These are phyloP conservation scores for Anacardium occidentale DNA, from an alignment of 345 rosid species.

Conservation along the genomic window DNA sequence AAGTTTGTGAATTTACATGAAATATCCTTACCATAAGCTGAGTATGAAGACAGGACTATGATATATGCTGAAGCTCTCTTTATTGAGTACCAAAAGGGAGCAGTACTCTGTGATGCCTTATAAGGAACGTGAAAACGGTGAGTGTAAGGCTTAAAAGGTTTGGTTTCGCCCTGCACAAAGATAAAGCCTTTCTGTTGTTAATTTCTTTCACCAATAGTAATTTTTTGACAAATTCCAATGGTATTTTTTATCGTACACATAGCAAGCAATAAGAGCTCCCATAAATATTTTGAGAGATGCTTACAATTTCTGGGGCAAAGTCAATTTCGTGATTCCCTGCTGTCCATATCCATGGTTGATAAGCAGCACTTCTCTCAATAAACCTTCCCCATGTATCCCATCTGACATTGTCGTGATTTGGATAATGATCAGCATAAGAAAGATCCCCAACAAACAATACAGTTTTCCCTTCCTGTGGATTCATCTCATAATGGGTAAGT, in stretches of 20 bases:
- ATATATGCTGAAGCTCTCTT: slow-evolving; percentile 89
- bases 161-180: slow-evolving; percentile 64
- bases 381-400: slow-evolving; percentile 98
- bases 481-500: slow-evolving; percentile 70
- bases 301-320: slow-evolving; percentile 69
- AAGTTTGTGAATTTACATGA: neutral
- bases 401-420: slow-evolving; percentile 62
- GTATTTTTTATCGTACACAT: neutral
- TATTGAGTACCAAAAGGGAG: slow-evolving; percentile 91
- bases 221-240: neutral
- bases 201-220: neutral
- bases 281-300: slow-evolving; percentile 1
- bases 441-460: slow-evolving; percentile 85
- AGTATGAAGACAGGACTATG: slow-evolving; percentile 79
- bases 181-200: neutral
- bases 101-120: slow-evolving; percentile 59
- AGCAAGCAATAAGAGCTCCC: neutral
- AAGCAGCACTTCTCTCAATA: slow-evolving; percentile 75
- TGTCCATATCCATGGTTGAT: slow-evolving; percentile 98
- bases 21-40: slow-evolving; percentile 63
- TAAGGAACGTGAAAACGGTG: slow-evolving; percentile 73
- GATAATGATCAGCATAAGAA: slow-evolving; percentile 80
- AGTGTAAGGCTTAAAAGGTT: slow-evolving; percentile 74
- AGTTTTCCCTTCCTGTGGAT: slow-evolving; percentile 60
- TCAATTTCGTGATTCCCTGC: slow-evolving; percentile 87